Percentiles rank a stretch among this genome's conserved stretches.
Conservation (phyloP, 257 asterid species). For the Schizonepeta tenuifolia region DNA sequence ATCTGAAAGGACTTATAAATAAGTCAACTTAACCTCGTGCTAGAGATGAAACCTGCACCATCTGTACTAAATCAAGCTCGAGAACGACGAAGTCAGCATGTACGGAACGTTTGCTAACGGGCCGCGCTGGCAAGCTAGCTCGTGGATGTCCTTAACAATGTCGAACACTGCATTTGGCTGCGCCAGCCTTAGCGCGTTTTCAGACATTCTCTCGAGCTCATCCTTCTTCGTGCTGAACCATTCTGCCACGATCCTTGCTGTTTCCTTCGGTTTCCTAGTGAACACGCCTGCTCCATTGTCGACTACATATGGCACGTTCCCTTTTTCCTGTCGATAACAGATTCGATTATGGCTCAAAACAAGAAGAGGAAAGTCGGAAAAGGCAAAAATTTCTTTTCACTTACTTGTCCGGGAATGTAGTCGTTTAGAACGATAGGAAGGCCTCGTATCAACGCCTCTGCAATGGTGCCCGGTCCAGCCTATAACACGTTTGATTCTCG, state of each 20-base stretch:
- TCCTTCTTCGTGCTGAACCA: conserved; percentile 90
- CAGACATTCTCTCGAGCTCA: conserved; percentile 76
- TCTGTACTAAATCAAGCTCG: conserved; percentile 59
- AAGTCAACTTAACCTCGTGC: conserved; percentile 26
- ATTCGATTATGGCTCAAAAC: conserved; percentile 1
- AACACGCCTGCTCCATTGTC: conserved; percentile 93
- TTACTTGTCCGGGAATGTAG: conserved; percentile 96
- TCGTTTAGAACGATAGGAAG: conserved; percentile 95
- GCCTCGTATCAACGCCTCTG: conserved; percentile 95
- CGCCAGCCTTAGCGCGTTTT: conserved; percentile 77
- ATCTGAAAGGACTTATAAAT: conserved; percentile 36
- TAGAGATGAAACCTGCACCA: conserved; percentile 2
- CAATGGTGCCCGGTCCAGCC: conserved; percentile 99
- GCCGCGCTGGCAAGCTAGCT: conserved; percentile 80
- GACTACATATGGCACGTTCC: conserved; percentile 90
- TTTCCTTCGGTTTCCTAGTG: conserved; percentile 75
- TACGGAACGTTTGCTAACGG: conserved; percentile 75
- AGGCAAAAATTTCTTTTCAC: conserved; percentile 22
- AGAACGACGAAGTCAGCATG: conserved; percentile 80
- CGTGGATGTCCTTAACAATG: conserved; percentile 94
- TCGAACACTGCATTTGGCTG: conserved; percentile 94
- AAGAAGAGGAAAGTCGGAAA: not conserved
- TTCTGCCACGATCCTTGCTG: conserved; percentile 72
- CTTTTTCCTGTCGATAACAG: conserved; percentile 69
- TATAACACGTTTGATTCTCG: conserved; percentile 21